Conservation (phyloP, 2,329 filamentous ascomycete species). For the Calonectria hongkongensis region DNA sequence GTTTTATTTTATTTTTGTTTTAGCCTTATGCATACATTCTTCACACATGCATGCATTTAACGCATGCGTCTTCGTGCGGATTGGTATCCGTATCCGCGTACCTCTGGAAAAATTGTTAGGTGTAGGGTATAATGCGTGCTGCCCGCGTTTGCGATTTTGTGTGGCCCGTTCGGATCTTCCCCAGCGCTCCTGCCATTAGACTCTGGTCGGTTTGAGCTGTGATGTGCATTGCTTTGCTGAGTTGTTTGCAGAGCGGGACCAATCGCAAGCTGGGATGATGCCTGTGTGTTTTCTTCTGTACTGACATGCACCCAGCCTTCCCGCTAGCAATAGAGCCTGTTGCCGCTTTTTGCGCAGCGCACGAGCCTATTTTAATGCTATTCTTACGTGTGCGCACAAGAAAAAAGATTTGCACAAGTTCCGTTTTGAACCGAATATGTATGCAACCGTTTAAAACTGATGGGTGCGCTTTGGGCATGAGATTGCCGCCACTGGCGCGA, state of each 20-base stretch:
- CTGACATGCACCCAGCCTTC: not conserved
- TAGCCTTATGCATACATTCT: not conserved
- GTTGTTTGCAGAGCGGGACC: constrained; percentile 30
- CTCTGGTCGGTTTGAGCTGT: constrained; percentile 23
- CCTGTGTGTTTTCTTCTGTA: constrained; percentile 6
- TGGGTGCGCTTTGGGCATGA: constrained; percentile 11
- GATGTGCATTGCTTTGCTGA: constrained; percentile 36
- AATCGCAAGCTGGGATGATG: constrained; percentile 29
- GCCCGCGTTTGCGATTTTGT: constrained; percentile 18
- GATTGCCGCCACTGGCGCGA: constrained; percentile 4
- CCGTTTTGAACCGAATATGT: not conserved
- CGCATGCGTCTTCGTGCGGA: not conserved
- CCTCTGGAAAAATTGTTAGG: not conserved
- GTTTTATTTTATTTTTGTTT: constrained; percentile 1
- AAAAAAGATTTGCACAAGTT: not conserved
- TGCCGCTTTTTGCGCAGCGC: constrained; percentile 27
- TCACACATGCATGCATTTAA: not conserved
- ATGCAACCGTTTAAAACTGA: constrained; percentile 19
- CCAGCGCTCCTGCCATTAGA: constrained; percentile 15
- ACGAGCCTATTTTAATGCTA: not conserved
- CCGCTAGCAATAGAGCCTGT: constrained; percentile 1
- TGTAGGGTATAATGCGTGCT: constrained; percentile 1
- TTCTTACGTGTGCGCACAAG: constrained; percentile 5
- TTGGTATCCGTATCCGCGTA: not conserved
- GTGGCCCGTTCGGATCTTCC: constrained; percentile 12